Conservation (phyloP, 495 filamentous ascomycete genomes). For the Penicillium herquei region DNA sequence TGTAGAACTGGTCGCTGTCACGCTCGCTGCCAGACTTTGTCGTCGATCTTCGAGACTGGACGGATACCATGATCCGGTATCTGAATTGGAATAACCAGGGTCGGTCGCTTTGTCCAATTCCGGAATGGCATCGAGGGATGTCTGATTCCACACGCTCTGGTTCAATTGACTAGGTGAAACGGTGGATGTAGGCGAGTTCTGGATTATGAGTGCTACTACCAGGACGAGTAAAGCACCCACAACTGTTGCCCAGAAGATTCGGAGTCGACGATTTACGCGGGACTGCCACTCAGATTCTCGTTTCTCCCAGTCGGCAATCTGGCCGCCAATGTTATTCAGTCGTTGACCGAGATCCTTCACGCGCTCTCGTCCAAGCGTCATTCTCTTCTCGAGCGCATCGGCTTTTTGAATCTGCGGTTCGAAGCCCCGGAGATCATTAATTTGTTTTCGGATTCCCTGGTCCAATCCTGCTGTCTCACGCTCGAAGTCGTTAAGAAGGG, state of each 20-base stretch:
- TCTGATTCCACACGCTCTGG: slow-evolving; percentile 1
- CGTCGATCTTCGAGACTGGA: slow-evolving; percentile 21
- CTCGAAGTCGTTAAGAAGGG: slow-evolving; percentile 62
- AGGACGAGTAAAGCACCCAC: slow-evolving; percentile 33
- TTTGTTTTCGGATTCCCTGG: slow-evolving; percentile 61
- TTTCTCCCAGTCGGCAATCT: slow-evolving; percentile 70
- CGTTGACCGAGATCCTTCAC: slow-evolving; percentile 64
- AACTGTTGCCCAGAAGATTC: slow-evolving; percentile 59
- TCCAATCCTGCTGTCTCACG: slow-evolving; percentile 58
- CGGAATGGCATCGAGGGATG: slow-evolving; percentile 1
- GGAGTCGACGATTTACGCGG: slow-evolving; percentile 59
- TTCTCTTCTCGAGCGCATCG: slow-evolving; percentile 60
- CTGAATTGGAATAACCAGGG: not conserved
- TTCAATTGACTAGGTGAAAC: not conserved
- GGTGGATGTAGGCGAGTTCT: slow-evolving; percentile 21
- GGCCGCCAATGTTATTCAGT: slow-evolving; percentile 60
- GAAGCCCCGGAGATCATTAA: slow-evolving; percentile 66
- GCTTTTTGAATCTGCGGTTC: slow-evolving; percentile 69
- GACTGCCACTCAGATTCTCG: slow-evolving; percentile 73
- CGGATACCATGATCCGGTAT: slow-evolving; percentile 11
- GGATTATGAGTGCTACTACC: slow-evolving; percentile 44
- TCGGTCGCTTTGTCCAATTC: slow-evolving; percentile 3
- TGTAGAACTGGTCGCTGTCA: slow-evolving; percentile 2
- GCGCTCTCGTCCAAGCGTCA: slow-evolving; percentile 59
- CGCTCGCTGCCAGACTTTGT: slow-evolving; percentile 9